Evolutionary conservation across 2,329 filamentous ascomycete species (phyloP), one percentile per base, ranked within the genome.

Genomic region (Leptographium lundbergii): DNA sequence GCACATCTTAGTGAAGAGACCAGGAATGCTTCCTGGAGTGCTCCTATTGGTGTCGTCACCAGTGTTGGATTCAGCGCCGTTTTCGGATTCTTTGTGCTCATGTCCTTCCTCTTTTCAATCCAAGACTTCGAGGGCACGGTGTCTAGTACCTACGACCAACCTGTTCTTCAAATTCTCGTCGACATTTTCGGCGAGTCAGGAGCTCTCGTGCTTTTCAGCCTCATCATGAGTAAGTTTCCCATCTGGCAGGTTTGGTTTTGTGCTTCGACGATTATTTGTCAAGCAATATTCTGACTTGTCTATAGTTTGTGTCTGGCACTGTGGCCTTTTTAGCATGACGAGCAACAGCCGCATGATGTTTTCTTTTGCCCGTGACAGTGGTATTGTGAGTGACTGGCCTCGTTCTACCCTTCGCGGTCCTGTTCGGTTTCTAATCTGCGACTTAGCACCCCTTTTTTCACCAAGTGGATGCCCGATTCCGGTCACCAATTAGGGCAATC

Each of bases 271-370:
- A 42, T 19, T 5, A 6, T 22, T 10, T 9, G 22, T 22, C 4
- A 48, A 29, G 19, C 34, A 54, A 7, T 10, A 22, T 52, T 27
- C 19, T 57, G 4, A 29, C 3, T 24, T 3, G 7, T 34, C 13
- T 11, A 24, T 22, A 69, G 69, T 83, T 36, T 83, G 81, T 59
- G 77, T 83, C 4, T 84, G 81, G 81, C 81, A 83, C 65, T 82
- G 79, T 61, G 81, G 80, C 0, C 71, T 83, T 0, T 83, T 84
- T 65, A 77, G 73, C 56, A 72, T 84, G 71, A 83, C 80, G 0
- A 75, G 72, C 56, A 82, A 82, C 65, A 77, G 73, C 47, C 72
- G 80, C 29, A 82, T 82, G 80, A 82, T 82, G 77, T 82, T 81
- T 63, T 78, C 78, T 1, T 82, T 82, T 64, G 72, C 76, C 0